Evolutionary conservation across 2,329 filamentous ascomycete genomes (phyloP).

Genomic region (Claviceps paspali): DNA sequence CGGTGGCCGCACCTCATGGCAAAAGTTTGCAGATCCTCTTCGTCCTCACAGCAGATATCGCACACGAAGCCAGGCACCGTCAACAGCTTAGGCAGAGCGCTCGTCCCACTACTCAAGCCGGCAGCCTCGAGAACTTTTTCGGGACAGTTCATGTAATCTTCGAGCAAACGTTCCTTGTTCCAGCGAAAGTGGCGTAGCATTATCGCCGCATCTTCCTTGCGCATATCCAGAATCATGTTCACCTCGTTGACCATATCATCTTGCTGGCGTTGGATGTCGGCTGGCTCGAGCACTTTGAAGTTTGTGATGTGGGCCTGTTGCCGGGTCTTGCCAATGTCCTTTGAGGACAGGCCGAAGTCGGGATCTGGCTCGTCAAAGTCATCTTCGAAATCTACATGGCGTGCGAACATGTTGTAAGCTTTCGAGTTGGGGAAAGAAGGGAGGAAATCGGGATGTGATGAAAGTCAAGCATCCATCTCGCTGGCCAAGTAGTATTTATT

Average conservation of each 20-base stretch:
- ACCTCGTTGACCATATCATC: slow-evolving; percentile 78
- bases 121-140: slow-evolving; percentile 70
- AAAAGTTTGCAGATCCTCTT: slow-evolving; percentile 61
- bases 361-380: slow-evolving; percentile 42
- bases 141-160: slow-evolving; percentile 87
- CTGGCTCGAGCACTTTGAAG: slow-evolving; percentile 65
- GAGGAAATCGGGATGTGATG: neutral
- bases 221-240: slow-evolving; percentile 77
- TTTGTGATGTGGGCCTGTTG: slow-evolving; percentile 70
- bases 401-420: neutral
- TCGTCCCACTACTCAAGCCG: slow-evolving; percentile 55
- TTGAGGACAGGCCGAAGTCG: slow-evolving; percentile 33
- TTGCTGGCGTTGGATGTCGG: slow-evolving; percentile 74
- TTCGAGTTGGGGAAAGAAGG: neutral
- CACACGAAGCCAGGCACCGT: slow-evolving; percentile 65
- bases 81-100: slow-evolving; percentile 51
- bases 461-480: too few species aligned
- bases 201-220: slow-evolving; percentile 80
- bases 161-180: slow-evolving; percentile 92
- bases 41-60: slow-evolving; percentile 94
- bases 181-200: slow-evolving; percentile 78
- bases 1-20: slow-evolving; percentile 91
- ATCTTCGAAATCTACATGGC: slow-evolving; percentile 35
- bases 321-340: slow-evolving; percentile 55
- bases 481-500: too few species aligned